A percentile compares a stretch with the other conserved stretches of the same genome.
These are phyloP conservation scores for Corrigiola litoralis DNA, from an alignment of 179 eudicot genomes.

Conservation along the genomic window DNA sequence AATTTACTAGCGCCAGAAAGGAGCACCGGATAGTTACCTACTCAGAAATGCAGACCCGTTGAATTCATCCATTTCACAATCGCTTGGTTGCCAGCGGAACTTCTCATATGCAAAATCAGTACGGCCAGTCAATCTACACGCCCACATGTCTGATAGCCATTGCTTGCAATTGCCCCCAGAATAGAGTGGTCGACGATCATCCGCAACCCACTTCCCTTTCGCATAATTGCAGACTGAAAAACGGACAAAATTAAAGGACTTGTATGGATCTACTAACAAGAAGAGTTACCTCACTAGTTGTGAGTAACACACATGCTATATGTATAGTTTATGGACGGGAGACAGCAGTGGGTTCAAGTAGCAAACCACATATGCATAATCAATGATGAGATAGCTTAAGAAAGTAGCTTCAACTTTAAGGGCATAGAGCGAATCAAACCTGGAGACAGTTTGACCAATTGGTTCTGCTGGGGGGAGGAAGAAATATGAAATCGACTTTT, in stretches of 20 bases:
- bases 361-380: no score
- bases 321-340: no score
- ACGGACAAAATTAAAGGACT: background rate
- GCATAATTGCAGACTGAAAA: conserved; percentile 59
- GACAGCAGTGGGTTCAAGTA: no score
- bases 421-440: conserved; percentile 19
- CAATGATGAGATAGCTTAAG: background rate
- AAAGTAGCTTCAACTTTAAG: background rate
- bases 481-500: conserved; percentile 22
- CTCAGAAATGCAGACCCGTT: conserved; percentile 39
- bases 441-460: conserved; percentile 19
- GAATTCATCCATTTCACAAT: conserved; percentile 69
- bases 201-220: conserved; percentile 69
- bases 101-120: conserved; percentile 66
- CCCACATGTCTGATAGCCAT: conserved; percentile 84
- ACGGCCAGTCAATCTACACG: conserved; percentile 64
- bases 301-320: no score
- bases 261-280: background rate
- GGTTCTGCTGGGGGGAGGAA: conserved; percentile 26
- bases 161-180: conserved; percentile 73
- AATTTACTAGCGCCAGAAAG: background rate
- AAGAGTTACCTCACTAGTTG: no score
- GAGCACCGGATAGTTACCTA: conserved; percentile 32
- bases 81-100: conserved; percentile 74
- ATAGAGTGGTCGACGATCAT: conserved; percentile 55